Base-by-base conservation (phyloP, 2,329 filamentous ascomycete species). In the Dactylellina parvicollis region DNA sequence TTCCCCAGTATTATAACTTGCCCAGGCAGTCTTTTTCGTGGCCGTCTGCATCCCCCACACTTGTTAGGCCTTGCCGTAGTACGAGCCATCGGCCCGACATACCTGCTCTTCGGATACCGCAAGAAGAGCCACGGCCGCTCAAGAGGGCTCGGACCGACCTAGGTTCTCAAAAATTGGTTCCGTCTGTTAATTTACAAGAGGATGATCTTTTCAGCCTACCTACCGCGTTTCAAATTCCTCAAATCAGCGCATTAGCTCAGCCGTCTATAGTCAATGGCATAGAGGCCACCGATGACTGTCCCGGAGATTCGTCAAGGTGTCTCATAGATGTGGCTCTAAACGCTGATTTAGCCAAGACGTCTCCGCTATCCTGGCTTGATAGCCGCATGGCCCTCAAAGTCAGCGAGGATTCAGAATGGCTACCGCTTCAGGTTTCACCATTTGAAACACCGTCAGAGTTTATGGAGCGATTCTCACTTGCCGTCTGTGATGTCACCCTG, bases 371-470 rank as follows among this genome's bases (percentile, higher is more conserved):
- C n/a, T 62, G 49, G 49, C 34, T 49, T 36, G 66, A 57, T 42
- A 52, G 18, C 5, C 52, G 18, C n/a, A 62, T 49, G 5, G 14
- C 16, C 26, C 34, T 22, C 22, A 28, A 40, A 30, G 34, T 44
- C 7, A 16, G 24, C 22, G 66, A 62, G 20, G 55, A 70, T n/a
- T 24, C 24, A 20, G 65, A 47, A 49, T 47, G 9, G 12, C 20
- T 46, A 28, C 47, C 36, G 7, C 40, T 65, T 7, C 42, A 34
- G 22, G 52, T 72, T 49, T 72, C 67, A 26, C 67, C 67, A 26
- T 59, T 72, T 38, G 28, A 65, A 34, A 14, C 32, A 20, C 59
- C 67, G 5, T 60, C 36, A 2, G 67, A 57, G 7, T 49, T 72
- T 32, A 18, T 57, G 38, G 67, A 60, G 3, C 4, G 26, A 22